phyloP scores from a whole-genome alignment of 495 filamentous ascomycete species.

The Aspergillus bridgeri region DNA sequence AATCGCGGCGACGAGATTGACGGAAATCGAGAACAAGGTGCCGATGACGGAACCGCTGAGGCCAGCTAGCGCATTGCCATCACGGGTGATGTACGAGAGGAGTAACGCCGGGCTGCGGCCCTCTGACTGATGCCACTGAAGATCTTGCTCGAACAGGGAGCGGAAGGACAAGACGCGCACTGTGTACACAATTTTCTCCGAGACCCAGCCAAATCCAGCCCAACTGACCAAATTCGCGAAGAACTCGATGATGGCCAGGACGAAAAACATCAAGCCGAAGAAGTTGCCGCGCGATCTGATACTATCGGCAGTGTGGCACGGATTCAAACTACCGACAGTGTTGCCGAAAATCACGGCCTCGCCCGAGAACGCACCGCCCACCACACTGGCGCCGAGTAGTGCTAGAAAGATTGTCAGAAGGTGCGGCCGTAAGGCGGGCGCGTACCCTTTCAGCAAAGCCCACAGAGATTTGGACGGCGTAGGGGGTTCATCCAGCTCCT shows the following conservation, averaged over 20 bases:
- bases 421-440: constrained; percentile 35
- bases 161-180: constrained; percentile 49
- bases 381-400: constrained; percentile 37
- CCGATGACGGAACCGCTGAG: constrained; percentile 44
- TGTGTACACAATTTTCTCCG: constrained; percentile 50
- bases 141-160: constrained; percentile 49
- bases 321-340: constrained; percentile 43
- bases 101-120: constrained; percentile 45
- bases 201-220: constrained; percentile 48
- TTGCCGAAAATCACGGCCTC: constrained; percentile 54
- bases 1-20: constrained; percentile 43
- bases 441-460: constrained; percentile 29
- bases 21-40: constrained; percentile 45
- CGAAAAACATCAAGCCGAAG: constrained; percentile 53
- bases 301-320: constrained; percentile 35
- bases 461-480: constrained; percentile 32
- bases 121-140: constrained; percentile 53
- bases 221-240: constrained; percentile 50
- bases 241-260: constrained; percentile 51
- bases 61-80: constrained; percentile 47
- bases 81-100: constrained; percentile 48
- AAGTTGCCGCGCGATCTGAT: constrained; percentile 44
- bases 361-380: constrained; percentile 47
- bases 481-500: constrained; percentile 26
- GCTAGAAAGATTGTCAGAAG: constrained; percentile 34